phyloP scores from a whole-genome alignment of 495 filamentous ascomycete species.

The Elaphomyces granulatus region DNA sequence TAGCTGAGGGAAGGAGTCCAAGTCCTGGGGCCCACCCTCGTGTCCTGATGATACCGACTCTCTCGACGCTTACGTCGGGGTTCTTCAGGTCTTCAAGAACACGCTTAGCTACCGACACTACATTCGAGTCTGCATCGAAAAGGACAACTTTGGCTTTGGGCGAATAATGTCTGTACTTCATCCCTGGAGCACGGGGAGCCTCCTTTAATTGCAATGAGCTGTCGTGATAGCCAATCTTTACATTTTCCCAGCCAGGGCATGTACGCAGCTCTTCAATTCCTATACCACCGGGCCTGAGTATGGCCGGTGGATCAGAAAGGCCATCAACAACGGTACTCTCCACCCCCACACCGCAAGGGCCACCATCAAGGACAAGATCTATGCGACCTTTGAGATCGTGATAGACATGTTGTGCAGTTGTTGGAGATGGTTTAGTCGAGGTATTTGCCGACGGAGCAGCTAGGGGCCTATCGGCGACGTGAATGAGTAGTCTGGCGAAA shows the following conservation, averaged over 20 bases:
- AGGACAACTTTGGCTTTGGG: conserved; percentile 78
- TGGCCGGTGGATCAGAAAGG: conserved; percentile 58
- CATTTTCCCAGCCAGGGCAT: conserved; percentile 68
- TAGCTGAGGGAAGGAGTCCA: conserved; percentile 10
- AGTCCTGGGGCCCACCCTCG: conserved; percentile 28
- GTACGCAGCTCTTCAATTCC: conserved; percentile 64
- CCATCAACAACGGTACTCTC: conserved; percentile 97
- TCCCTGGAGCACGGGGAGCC: conserved; percentile 74
- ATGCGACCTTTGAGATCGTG: conserved; percentile 80
- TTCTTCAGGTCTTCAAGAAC: conserved; percentile 25
- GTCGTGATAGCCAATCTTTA: conserved; percentile 63
- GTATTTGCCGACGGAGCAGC: conserved; percentile 95
- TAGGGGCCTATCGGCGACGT: conserved; percentile 57
- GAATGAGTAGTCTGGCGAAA: conserved; percentile 76
- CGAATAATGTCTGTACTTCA: conserved; percentile 99
- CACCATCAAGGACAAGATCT: conserved; percentile 79
- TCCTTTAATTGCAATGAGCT: conserved; percentile 27
- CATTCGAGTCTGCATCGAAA: conserved; percentile 42
- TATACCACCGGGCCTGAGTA: conserved; percentile 84
- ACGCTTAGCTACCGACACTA: conserved; percentile 20
- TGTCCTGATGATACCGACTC: conserved; percentile 35
- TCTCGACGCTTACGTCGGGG: conserved; percentile 24
- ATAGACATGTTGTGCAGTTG: conserved; percentile 71
- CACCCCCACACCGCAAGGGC: conserved; percentile 71
- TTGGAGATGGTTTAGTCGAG: conserved; percentile 81